A percentile compares a stretch with the other conserved stretches of the same genome.
Conservation (phyloP, 2,329 filamentous ascomycete species). For the Fusarium penzigii region DNA sequence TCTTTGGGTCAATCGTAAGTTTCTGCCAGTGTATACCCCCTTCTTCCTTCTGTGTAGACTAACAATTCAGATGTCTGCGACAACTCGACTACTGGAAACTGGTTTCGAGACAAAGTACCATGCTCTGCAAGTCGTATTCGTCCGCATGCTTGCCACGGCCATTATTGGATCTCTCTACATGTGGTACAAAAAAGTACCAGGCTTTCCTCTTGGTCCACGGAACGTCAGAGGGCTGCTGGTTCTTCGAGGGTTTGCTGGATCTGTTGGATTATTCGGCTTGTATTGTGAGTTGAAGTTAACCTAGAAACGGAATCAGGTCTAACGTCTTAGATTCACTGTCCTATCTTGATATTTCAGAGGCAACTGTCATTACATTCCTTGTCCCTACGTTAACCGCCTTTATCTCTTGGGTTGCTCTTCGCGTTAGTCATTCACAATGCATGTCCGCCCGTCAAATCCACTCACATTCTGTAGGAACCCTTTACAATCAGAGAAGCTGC, state of each 20-base stretch:
- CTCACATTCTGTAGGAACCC: conserved; percentile 55
- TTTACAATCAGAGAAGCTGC: conserved; percentile 72
- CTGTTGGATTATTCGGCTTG: conserved; percentile 65
- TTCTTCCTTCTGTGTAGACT: neutral
- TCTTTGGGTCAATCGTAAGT: conserved; percentile 42
- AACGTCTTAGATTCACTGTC: conserved; percentile 41
- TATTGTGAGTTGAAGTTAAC: conserved; percentile 35
- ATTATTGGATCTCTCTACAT: conserved; percentile 41
- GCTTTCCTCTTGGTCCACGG: conserved; percentile 67
- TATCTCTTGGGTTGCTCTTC: conserved; percentile 60
- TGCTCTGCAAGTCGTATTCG: conserved; percentile 45
- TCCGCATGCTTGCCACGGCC: conserved; percentile 42
- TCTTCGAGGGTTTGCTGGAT: conserved; percentile 63
- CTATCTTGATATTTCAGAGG: conserved; percentile 76
- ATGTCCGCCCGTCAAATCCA: too few relatives aligned
- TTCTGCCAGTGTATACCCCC: neutral
- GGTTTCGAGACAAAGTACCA: conserved; percentile 39
- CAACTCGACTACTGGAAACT: conserved; percentile 38
- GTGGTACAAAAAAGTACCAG: conserved; percentile 48
- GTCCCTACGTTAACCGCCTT: conserved; percentile 67
- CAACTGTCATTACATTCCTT: conserved; percentile 78
- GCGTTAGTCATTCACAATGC: conserved; percentile 11
- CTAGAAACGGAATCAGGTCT: neutral
- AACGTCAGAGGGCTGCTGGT: conserved; percentile 64
- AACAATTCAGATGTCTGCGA: conserved; percentile 40